These are phyloP conservation scores for Lolium multiflorum DNA, from an alignment of 176 grass and related monocot genomes.

Conservation along the genomic window DNA sequence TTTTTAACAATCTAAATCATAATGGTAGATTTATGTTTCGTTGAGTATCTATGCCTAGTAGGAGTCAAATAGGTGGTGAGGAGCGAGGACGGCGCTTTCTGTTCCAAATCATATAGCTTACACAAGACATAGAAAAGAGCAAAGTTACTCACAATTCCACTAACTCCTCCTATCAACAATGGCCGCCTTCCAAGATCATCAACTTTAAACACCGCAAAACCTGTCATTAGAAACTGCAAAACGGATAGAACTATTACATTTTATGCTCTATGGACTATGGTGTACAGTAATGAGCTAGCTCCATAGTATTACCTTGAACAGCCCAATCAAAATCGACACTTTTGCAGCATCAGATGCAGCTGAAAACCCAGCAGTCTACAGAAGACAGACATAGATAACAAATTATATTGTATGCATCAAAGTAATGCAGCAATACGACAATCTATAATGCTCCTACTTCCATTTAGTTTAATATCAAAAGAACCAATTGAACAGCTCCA, in stretches of 20 bases:
- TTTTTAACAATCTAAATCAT: constrained; percentile 7
- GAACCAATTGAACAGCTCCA: constrained; percentile 35
- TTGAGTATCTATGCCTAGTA: neutral
- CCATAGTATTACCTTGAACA: constrained; percentile 82
- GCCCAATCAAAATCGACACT: constrained; percentile 84
- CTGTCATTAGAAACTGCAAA: constrained; percentile 85
- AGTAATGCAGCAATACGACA: constrained; percentile 18
- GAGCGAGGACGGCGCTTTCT: neutral
- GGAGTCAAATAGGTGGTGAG: constrained; percentile 15
- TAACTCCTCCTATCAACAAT: constrained; percentile 87
- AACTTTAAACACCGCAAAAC: constrained; percentile 85
- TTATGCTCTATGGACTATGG: neutral
- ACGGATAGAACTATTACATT: constrained; percentile 38
- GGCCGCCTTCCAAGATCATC: constrained; percentile 82
- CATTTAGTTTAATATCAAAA: constrained; percentile 10
- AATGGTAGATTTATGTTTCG: neutral
- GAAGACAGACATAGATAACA: constrained; percentile 34
- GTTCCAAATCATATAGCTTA: constrained; percentile 15
- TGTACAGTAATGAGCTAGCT: constrained; percentile 25
- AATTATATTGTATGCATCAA: constrained; percentile 25
- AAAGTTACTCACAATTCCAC: constrained; percentile 81
- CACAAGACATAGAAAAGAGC: constrained; percentile 16
- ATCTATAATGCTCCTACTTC: constrained; percentile 18
- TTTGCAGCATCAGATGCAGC: constrained; percentile 91
- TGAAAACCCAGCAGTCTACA: constrained; percentile 89